Conservation (phyloP, 192 early-diverging fungal species). For the Umbelopsis sp. region DNA sequence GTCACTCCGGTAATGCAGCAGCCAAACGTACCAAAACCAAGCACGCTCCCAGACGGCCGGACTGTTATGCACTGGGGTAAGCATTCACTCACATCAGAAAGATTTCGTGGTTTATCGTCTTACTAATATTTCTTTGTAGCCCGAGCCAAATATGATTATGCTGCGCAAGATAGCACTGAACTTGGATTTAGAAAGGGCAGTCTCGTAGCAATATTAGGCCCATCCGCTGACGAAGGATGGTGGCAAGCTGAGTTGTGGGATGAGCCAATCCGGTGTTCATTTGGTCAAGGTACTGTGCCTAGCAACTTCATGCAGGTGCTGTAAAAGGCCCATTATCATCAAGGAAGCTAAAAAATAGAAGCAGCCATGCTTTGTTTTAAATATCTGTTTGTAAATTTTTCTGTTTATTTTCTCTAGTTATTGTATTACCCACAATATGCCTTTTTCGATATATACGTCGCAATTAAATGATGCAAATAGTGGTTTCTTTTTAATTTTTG, state of each 20-base stretch:
- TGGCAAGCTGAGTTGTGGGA: conserved; percentile 26
- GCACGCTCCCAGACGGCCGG: neutral
- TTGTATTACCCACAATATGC: no score
- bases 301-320: conserved; percentile 18
- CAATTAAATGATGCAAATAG: no score
- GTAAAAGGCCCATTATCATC: neutral
- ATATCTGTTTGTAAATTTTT: no score
- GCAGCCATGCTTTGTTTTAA: no score
- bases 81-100: neutral
- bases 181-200: conserved; percentile 19
- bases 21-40: neutral
- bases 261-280: neutral
- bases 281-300: conserved; percentile 17
- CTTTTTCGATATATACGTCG: no score
- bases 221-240: conserved; percentile 18
- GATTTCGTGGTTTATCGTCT: neutral
- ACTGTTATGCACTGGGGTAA: conserved; percentile 22
- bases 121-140: neutral
- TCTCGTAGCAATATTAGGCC: conserved; percentile 11
- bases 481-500: no score
- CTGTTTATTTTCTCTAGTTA: no score
- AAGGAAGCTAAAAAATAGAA: no score
- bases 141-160: conserved; percentile 17
- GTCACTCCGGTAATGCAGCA: conserved; percentile 3
- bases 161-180: conserved; percentile 1